Evolutionary conservation across 176 grass and related monocot species (phyloP).

Genomic region (Ensete glaucum): DNA sequence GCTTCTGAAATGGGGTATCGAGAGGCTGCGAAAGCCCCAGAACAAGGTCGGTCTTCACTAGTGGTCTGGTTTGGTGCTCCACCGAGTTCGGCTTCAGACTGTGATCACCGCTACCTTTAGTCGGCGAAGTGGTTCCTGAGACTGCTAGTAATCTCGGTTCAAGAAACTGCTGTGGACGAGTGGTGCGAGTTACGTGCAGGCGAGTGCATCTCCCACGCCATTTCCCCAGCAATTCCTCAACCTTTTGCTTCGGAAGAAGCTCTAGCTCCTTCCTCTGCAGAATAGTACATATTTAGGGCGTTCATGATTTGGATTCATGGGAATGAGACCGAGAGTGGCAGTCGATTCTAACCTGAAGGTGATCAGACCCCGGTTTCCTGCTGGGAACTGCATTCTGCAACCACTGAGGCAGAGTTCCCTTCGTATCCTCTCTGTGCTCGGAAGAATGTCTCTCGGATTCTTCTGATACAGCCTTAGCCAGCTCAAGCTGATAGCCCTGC

Average conservation of each 20-base stretch:
- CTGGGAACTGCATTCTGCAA: slow-evolving; percentile 28
- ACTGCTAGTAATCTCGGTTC: too few relatives aligned
- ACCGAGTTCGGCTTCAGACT: slow-evolving; percentile 33
- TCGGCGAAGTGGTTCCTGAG: slow-evolving; percentile 5
- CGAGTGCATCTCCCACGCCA: slow-evolving; percentile 49
- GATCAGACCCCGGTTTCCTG: slow-evolving; percentile 2
- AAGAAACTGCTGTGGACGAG: slow-evolving; percentile 10
- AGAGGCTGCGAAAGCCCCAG: slow-evolving; percentile 34
- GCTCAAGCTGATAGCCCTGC: slow-evolving; percentile 41
- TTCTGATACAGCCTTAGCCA: slow-evolving; percentile 42
- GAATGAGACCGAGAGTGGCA: neutral
- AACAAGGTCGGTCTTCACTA: slow-evolving; percentile 81
- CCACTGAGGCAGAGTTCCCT: slow-evolving; percentile 60
- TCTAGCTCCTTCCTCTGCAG: too few relatives aligned
- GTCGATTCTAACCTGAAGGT: slow-evolving; percentile 1
- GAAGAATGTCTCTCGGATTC: slow-evolving; percentile 22
- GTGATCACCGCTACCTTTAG: slow-evolving; percentile 33
- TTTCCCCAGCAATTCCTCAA: slow-evolving; percentile 64
- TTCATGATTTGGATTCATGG: neutral
- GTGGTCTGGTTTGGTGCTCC: slow-evolving; percentile 32
- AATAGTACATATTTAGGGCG: slow-evolving; percentile 1
- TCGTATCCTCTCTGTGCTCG: neutral
- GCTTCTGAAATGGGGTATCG: too few relatives aligned
- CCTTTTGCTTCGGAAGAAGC: slow-evolving; percentile 37
- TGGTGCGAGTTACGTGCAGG: slow-evolving; percentile 24